Conservation (phyloP, 768 basidiomycete species). For the Aureoboletus auriporus region DNA sequence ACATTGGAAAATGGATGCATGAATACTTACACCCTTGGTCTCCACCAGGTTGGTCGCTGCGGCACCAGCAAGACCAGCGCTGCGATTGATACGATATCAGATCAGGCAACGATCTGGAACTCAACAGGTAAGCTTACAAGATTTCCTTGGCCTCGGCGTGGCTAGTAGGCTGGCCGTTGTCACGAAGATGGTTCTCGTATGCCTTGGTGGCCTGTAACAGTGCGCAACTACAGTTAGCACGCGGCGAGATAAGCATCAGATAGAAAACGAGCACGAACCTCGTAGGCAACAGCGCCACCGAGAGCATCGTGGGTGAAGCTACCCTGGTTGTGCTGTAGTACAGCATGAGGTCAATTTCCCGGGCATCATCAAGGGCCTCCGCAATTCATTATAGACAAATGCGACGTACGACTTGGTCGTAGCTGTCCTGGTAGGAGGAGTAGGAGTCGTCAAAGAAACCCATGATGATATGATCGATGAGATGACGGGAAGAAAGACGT, state of each 20-base stretch:
- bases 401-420: constrained; percentile 5
- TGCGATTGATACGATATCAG: not conserved
- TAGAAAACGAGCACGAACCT: constrained; percentile 8
- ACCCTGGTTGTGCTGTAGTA: constrained; percentile 11
- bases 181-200: constrained; percentile 13
- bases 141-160: constrained; percentile 24
- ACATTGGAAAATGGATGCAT: not conserved
- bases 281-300: constrained; percentile 14
- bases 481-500: not conserved
- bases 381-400: not conserved
- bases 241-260: not conserved
- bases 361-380: not conserved
- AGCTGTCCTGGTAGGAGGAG: not conserved
- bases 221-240: not conserved
- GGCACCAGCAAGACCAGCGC: constrained; percentile 5
- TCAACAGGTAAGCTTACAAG: constrained; percentile 6
- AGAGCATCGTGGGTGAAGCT: constrained; percentile 14
- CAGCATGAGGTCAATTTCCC: not conserved
- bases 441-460: not conserved
- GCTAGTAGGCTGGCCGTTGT: constrained; percentile 14
- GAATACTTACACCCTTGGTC: constrained; percentile 13
- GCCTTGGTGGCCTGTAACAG: constrained; percentile 13
- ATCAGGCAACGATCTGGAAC: not conserved
- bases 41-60: constrained; percentile 5
- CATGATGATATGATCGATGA: constrained; percentile 10